Conservation (phyloP, 2,329 filamentous ascomycete genomes). For the Lasiodiplodia gonubiensis region DNA sequence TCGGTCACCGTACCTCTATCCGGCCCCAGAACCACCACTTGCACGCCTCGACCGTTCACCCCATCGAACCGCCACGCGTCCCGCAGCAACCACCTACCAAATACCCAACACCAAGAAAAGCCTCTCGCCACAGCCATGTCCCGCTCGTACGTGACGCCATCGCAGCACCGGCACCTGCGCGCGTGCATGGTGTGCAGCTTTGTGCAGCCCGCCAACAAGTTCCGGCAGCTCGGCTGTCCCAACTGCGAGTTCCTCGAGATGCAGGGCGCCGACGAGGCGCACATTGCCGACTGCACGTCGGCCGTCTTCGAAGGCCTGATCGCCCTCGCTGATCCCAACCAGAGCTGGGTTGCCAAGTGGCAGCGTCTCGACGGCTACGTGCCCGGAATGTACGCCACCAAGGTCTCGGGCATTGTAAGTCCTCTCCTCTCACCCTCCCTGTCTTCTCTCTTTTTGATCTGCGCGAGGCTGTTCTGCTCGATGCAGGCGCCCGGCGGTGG, state of each 20-base stretch:
- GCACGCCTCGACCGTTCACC: background rate
- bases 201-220: constrained; percentile 82
- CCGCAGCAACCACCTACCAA: background rate
- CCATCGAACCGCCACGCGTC: constrained; percentile 20
- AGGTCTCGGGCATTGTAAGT: constrained; percentile 80
- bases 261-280: constrained; percentile 73
- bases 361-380: constrained; percentile 90
- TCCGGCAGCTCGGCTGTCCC: constrained; percentile 85
- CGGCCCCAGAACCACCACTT: background rate
- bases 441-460: background rate
- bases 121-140: background rate
- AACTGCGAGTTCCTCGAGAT: constrained; percentile 97
- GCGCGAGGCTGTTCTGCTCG: background rate
- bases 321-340: constrained; percentile 78
- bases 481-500: background rate
- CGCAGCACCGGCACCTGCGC: constrained; percentile 83
- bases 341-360: constrained; percentile 96
- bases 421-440: background rate
- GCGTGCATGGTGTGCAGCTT: constrained; percentile 99
- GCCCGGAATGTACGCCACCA: constrained; percentile 88
- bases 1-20: background rate
- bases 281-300: constrained; percentile 88
- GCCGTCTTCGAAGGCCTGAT: constrained; percentile 95
- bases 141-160: constrained; percentile 61
- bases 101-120: constrained; percentile 34